Evolutionary conservation across 1,284 basidiomycete genomes (phyloP), one percentile per base, ranked within the genome.

Genomic region (Pseudozyma sp.): DNA sequence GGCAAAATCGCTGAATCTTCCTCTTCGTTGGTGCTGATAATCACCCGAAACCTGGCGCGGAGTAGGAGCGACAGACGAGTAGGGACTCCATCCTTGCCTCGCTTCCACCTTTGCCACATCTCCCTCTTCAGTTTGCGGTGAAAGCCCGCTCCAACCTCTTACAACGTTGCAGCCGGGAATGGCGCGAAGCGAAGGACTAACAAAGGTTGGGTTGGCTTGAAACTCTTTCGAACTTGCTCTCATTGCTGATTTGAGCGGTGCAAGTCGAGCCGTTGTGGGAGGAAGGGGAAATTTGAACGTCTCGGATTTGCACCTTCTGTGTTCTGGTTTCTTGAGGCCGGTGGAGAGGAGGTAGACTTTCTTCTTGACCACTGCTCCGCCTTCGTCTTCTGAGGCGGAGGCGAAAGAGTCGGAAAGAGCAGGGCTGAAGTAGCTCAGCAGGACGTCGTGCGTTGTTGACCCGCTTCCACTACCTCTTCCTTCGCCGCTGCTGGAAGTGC

Each of bases 251-350:
- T 70, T 70, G n/a, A 64, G 50, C 16, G 48, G 52, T 2, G 14
- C 52, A 5, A 25, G 10, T 34, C n/a, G 36, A 6, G 19, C 14
- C 53, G 48, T 59, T 19, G 42, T 34, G 10, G 72, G 67, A 6
- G 72, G 72, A 0, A 70, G 48, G 0, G 67, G 72, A 35, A 70
- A 75, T 5, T 34, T 52, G 48, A 75, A 75, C 16, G 67, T 70
- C 34, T 75, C 72, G 0, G 59, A 63, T 38, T 54, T 51, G 34
- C 50, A 56, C 19, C 72, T 52, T 35, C 57, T 25, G 14, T 40
- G 40, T 45, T 45, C 52, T 10, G 52, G 64, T 18, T 60, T 12
- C 35, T 50, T 60, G 8, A 60, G 21, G 4, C 68, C 68, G 39
- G 36, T 57, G 0, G 64, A 68, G 14, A 73, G 57, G 39, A 68